Evolutionary conservation across 257 asterid species (phyloP).

Genomic region (Capsicum pubescens): DNA sequence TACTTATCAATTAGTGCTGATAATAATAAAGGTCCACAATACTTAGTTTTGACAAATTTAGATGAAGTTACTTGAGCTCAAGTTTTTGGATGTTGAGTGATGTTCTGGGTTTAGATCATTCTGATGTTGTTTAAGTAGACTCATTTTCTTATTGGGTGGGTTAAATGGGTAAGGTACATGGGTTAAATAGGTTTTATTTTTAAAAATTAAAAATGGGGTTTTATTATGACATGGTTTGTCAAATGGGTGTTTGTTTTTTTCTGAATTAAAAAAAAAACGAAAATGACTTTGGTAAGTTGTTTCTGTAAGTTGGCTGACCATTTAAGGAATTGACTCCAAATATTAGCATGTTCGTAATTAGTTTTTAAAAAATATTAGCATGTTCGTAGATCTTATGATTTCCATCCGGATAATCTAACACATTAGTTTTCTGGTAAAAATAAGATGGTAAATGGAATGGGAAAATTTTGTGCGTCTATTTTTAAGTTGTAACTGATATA

Average conservation of each 20-base stretch:
- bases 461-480: background rate
- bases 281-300: background rate
- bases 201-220: background rate
- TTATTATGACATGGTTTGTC: background rate
- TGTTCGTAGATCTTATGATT: background rate
- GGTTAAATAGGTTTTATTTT: background rate
- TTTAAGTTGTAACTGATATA: background rate
- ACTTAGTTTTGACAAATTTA: background rate
- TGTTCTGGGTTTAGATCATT: background rate
- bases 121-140: background rate
- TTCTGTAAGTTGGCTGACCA: background rate
- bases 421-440: slow-evolving; percentile 16
- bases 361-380: background rate
- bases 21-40: background rate
- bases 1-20: background rate
- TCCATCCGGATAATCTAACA: background rate
- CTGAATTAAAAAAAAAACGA: background rate
- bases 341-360: background rate
- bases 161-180: slow-evolving; percentile 10
- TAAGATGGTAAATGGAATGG: background rate
- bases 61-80: background rate
- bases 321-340: background rate
- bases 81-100: background rate
- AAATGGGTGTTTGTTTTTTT: slow-evolving; percentile 4
- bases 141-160: background rate